Base-by-base conservation (phyloP, 2,329 filamentous ascomycete genomes). In the Ophiostoma sp. region DNA sequence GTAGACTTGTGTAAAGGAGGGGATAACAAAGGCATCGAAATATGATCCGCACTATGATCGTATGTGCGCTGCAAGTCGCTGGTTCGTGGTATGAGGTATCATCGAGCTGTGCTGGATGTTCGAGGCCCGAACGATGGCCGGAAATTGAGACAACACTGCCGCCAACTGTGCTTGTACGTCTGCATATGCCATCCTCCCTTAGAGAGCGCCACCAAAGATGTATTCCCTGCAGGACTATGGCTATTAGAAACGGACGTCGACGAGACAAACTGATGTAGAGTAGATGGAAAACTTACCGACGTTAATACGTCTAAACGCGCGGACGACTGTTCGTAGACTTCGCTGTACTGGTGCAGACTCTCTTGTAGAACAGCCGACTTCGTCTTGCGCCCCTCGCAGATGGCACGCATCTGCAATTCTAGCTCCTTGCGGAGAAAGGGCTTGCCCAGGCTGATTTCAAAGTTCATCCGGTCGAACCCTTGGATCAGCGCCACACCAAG, bases 361-460 rank as follows among this genome's bases (percentile, higher is more conserved):
- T 96, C 89, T 67, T 88, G 84, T 58, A 99, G 84, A 64, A 99
- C 91, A 27, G 86, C 85, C 67, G 85, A 84, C 74, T 87, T 89
- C 45, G 89, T 91, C 72, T 87, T 90, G 66, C 86, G 87, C 40
- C 95, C 95, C 70, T 94, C 93, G 78, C 95, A 98, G 69, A 99
- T 97, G 69, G 91, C 92, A 76, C 93, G 95, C 94, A 99, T 97
- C 77, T 93, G 92, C 71, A 92, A 80, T 79, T 99, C 95, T 92
- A 97, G 97, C 82, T 99, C 93, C 78, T 98, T 98, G 68, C 95
- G 89, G 70, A 99, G 81, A 76, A 98, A 98, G 0, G 95, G 95
- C 78, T 98, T 98, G 76, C 93, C 92, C 66, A 99, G 84, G 75
- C 93, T 97, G 60, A 90, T 93, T 74, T 97, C 93, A 71, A 96